A percentile compares a stretch with the other conserved stretches of the same genome.
Evolutionary conservation across 1,284 basidiomycete genomes (phyloP).

Genomic region (Phylloboletellus chloephorus): DNA sequence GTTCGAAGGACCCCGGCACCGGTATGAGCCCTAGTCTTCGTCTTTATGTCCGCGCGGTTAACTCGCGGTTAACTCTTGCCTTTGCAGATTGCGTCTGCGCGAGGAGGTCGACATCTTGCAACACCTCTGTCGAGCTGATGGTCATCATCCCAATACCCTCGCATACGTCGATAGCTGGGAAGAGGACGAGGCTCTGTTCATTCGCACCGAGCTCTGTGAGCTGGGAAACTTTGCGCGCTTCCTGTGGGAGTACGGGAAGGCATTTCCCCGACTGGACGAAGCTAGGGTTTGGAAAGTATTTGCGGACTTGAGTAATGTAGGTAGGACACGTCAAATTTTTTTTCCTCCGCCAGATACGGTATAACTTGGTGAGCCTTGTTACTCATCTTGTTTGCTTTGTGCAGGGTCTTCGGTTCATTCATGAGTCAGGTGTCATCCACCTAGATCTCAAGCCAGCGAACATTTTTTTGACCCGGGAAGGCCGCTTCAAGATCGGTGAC

Average conservation of each 20-base stretch:
- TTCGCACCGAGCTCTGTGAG: slow-evolving; percentile 94
- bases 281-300: slow-evolving; percentile 96
- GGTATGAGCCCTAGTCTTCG: slow-evolving; percentile 42
- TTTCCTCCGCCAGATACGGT: slow-evolving; percentile 16
- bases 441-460: slow-evolving; percentile 98
- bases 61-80: slow-evolving; percentile 10
- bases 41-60: slow-evolving; percentile 12
- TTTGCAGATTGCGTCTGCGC: slow-evolving; percentile 71
- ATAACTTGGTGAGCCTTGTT: slow-evolving; percentile 3
- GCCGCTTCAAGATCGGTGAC: slow-evolving; percentile 95
- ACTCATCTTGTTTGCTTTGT: slow-evolving; percentile 16
- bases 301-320: slow-evolving; percentile 82
- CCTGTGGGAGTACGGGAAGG: slow-evolving; percentile 87
- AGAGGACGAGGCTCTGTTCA: slow-evolving; percentile 84
- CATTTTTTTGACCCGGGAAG: slow-evolving; percentile 86
- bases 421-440: slow-evolving; percentile 86
- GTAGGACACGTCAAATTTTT: slow-evolving; percentile 29
- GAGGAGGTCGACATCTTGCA: slow-evolving; percentile 95
- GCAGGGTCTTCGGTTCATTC: slow-evolving; percentile 87
- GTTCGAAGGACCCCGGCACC: slow-evolving; percentile 87
- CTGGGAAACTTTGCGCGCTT: slow-evolving; percentile 90
- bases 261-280: slow-evolving; percentile 85
- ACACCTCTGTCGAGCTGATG: slow-evolving; percentile 55
- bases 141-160: slow-evolving; percentile 74
- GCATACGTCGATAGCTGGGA: slow-evolving; percentile 97